phyloP scores from a whole-genome alignment of 192 early-diverging fungal genomes.

The Pecoramyces ruminantium region DNA sequence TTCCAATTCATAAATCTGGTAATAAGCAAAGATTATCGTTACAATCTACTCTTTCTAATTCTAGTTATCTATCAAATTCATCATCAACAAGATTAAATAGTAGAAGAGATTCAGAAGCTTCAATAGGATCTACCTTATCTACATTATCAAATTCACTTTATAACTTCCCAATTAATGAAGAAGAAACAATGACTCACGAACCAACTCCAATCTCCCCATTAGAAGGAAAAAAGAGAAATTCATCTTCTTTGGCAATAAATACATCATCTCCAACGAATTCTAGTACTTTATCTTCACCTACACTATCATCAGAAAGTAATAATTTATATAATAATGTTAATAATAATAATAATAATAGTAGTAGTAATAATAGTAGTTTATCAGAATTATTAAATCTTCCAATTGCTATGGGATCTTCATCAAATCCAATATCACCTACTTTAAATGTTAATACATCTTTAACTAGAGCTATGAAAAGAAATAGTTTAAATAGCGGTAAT shows the following conservation, averaged over 20 bases:
- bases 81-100: background rate
- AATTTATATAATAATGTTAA: too few relatives aligned
- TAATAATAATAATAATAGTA: background rate
- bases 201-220: background rate
- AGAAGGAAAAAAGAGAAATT: background rate
- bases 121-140: background rate
- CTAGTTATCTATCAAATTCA: background rate
- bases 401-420: background rate
- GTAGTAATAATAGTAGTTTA: background rate
- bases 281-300: background rate
- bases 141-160: background rate
- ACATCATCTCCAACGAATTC: background rate
- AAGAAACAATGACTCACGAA: background rate
- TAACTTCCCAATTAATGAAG: background rate
- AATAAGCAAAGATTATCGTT: background rate
- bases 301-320: background rate
- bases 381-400: background rate
- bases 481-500: background rate
- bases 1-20: background rate
- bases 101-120: background rate
- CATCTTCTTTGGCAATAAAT: background rate
- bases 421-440: background rate
- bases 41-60: background rate
- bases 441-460: background rate
- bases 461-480: background rate